Evolutionary conservation across 805 yeast species (phyloP).

Genomic region (Pichia pseudocactophila): DNA sequence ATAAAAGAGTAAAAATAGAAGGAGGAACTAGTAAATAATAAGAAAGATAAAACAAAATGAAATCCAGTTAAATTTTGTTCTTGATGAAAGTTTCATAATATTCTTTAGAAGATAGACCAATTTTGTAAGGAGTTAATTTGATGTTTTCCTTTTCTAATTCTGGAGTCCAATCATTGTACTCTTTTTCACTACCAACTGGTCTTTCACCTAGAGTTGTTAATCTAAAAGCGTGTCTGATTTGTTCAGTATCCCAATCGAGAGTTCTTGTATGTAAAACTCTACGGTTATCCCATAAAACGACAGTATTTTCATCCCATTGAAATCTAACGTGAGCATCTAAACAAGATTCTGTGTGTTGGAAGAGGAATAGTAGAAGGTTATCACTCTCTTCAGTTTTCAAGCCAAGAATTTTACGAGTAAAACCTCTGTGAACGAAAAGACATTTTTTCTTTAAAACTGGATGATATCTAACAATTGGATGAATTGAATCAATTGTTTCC

Average conservation of each 20-base stretch:
- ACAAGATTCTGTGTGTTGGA: constrained; percentile 38
- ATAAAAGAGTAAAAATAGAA: too few species aligned
- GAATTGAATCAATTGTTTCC: constrained; percentile 49
- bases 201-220: constrained; percentile 69
- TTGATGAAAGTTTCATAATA: constrained; percentile 10
- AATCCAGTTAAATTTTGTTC: not conserved
- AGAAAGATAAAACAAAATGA: not conserved
- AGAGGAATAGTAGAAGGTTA: constrained; percentile 47
- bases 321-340: constrained; percentile 63
- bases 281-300: constrained; percentile 75
- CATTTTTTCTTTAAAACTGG: constrained; percentile 61
- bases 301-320: constrained; percentile 59
- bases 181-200: constrained; percentile 34
- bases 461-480: constrained; percentile 64
- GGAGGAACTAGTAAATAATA: too few species aligned
- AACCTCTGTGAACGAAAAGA: constrained; percentile 48
- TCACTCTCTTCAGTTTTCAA: constrained; percentile 66
- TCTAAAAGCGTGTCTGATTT: constrained; percentile 62
- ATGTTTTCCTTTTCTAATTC: constrained; percentile 18
- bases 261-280: constrained; percentile 59
- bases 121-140: constrained; percentile 10
- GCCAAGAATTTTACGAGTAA: constrained; percentile 60
- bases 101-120: constrained; percentile 15
- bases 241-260: constrained; percentile 60
- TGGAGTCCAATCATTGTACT: constrained; percentile 25